Base-by-base conservation (phyloP, 192 early-diverging fungal species). In the Ambispora gerdemannii region DNA sequence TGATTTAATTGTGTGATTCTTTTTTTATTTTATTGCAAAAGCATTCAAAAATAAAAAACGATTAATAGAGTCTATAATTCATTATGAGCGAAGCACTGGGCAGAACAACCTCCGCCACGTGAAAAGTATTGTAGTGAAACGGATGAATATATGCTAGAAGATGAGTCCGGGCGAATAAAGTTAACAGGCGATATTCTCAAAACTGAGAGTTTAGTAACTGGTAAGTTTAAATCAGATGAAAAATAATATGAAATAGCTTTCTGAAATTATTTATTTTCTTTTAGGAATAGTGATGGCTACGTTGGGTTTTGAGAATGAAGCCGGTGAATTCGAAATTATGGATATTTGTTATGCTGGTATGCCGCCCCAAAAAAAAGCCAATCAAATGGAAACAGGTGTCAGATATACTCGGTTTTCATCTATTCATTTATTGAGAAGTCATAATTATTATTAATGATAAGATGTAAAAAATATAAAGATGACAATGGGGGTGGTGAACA, bases 81-180 rank as follows among this genome's bases (percentile, higher is more conserved):
- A 47, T 38, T 31, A 62, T 43, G 38, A n/a, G n/a, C n/a, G n/a
- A 43, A 91, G 88, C 82, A 86, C 68, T 89, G 88, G 82, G 80
- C 91, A 8, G 70, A 83, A 0, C 81, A 84, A 3, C 85, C 91
- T 8, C 78, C 83, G 8, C 79, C 85, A 47, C 75, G 83, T n/a
- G 72, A 70, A 61, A 90, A 87, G 70, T 98, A 95, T 78, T 77
- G 77, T 6, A 82, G 78, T 19, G 89, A 84, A 0, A 74, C 76
- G 0, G 90, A 92, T 67, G 75, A 72, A 19, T 74, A 91, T 22
- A 78, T 83, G 25, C 72, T 97, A 51, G 96, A 98, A 75, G 96
- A 98, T 76, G 95, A 97, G 70, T 95, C 93, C 3, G 95, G 95
- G 13, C 83, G 96, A 30, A 83, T 98, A 17, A 83, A 83, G 33